phyloP scores from a whole-genome alignment of 2,329 filamentous ascomycete genomes.

The Colletotrichum caudatum region DNA sequence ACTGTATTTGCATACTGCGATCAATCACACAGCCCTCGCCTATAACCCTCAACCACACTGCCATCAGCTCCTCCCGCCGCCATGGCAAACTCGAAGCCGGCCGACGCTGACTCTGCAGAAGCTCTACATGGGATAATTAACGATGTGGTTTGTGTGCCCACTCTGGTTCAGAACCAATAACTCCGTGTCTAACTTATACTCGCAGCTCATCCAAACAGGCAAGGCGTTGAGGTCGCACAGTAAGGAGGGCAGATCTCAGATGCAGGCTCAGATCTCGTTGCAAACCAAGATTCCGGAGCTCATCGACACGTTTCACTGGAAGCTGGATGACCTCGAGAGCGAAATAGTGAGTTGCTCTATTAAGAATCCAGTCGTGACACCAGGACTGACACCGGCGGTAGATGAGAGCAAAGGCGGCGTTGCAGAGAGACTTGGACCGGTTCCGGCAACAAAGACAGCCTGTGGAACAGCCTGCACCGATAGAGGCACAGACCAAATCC shows the following conservation, averaged over 20 bases:
- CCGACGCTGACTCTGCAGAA: conserved; percentile 52
- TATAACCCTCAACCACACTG: neutral
- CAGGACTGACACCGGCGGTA: conserved; percentile 44
- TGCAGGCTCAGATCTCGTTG: conserved; percentile 49
- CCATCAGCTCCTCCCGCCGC: neutral
- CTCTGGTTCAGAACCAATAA: neutral
- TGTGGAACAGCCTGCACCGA: conserved; percentile 44
- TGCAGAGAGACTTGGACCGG: conserved; percentile 65
- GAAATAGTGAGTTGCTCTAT: conserved; percentile 62
- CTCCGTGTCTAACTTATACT: conserved; percentile 31
- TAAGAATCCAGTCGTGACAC: neutral
- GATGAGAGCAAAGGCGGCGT: conserved; percentile 66
- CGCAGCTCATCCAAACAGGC: conserved; percentile 69
- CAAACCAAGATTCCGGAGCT: conserved; percentile 60
- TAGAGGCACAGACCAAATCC: conserved; percentile 52
- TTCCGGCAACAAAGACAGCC: conserved; percentile 46
- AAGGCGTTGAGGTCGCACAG: conserved; percentile 65
- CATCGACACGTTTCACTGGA: conserved; percentile 63
- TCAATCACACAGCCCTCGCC: neutral
- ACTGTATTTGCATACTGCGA: neutral
- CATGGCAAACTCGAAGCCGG: conserved; percentile 31
- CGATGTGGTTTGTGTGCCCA: conserved; percentile 61
- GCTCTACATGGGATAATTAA: conserved; percentile 66
- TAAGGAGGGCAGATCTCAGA: conserved; percentile 55
- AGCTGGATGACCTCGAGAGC: conserved; percentile 67